These are phyloP conservation scores for Termitomyces sp. DNA, from an alignment of 768 basidiomycete genomes.

Conservation along the genomic window DNA sequence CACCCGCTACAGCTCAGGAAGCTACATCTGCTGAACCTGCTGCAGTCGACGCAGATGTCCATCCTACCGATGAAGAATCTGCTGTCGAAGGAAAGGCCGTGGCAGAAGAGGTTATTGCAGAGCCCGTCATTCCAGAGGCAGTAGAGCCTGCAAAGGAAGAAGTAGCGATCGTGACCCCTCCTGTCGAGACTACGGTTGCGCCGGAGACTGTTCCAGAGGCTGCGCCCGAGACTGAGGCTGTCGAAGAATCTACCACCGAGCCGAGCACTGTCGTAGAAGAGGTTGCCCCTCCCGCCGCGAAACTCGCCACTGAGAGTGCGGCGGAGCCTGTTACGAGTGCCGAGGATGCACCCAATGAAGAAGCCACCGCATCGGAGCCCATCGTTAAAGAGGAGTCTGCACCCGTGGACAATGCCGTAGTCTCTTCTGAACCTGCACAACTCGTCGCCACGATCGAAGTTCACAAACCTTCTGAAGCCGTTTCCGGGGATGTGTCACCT, in stretches of 20 bases:
- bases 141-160: neutral
- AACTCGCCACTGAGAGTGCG: neutral
- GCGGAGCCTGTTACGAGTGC: slow-evolving; percentile 1
- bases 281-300: neutral
- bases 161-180: neutral
- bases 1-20: neutral
- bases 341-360: neutral
- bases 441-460: neutral
- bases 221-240: neutral
- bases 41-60: no score
- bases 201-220: neutral
- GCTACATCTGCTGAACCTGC: neutral
- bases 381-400: neutral
- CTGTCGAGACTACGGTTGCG: neutral
- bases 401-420: neutral
- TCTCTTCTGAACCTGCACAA: neutral
- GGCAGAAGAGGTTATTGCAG: neutral
- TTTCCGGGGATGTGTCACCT: neutral
- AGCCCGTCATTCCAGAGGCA: neutral
- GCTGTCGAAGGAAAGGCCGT: neutral
- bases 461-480: neutral
- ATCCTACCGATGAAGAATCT: neutral
- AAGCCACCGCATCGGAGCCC: neutral
- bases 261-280: neutral
- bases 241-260: neutral